Evolutionary conservation across 2,329 filamentous ascomycete genomes (phyloP).

Genomic region (Xylaria multiplex): DNA sequence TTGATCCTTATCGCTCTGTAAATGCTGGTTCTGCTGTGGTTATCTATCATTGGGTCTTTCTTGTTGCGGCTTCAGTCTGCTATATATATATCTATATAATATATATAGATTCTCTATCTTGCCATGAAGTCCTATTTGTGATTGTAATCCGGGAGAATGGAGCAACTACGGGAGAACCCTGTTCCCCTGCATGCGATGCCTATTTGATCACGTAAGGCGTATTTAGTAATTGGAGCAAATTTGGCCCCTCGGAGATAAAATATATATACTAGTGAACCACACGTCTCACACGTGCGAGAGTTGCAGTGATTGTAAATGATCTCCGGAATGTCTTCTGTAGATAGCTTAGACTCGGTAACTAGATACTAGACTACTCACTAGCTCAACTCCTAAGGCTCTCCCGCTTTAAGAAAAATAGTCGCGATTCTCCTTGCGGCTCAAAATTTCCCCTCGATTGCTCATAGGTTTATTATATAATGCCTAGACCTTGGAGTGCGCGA

Average conservation of each 20-base stretch:
- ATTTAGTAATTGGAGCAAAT: not conserved
- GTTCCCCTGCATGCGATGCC: not conserved
- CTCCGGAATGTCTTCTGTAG: not conserved
- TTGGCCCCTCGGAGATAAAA: not conserved
- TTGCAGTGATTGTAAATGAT: not conserved
- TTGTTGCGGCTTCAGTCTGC: not conserved
- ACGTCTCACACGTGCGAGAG: not conserved
- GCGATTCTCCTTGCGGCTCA: slow-evolving; percentile 7
- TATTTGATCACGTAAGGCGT: not conserved
- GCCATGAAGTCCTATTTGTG: not conserved
- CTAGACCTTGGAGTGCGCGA: not conserved
- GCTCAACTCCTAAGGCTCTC: slow-evolving; percentile 13
- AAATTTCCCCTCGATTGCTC: slow-evolving; percentile 14
- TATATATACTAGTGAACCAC: too few relatives aligned
- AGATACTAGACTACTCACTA: not conserved
- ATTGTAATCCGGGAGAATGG: slow-evolving; percentile 12
- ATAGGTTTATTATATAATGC: not conserved
- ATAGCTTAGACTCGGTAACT: not conserved
- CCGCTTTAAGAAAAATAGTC: not conserved
- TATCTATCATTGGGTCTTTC: not conserved
- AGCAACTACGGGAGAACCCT: not conserved
- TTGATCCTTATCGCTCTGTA: not conserved
- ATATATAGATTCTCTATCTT: not conserved
- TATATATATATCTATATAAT: not conserved
- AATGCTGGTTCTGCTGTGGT: not conserved